Evolutionary conservation across 768 basidiomycete genomes (phyloP).

Genomic region (Phlebiopsis flavidoalba): DNA sequence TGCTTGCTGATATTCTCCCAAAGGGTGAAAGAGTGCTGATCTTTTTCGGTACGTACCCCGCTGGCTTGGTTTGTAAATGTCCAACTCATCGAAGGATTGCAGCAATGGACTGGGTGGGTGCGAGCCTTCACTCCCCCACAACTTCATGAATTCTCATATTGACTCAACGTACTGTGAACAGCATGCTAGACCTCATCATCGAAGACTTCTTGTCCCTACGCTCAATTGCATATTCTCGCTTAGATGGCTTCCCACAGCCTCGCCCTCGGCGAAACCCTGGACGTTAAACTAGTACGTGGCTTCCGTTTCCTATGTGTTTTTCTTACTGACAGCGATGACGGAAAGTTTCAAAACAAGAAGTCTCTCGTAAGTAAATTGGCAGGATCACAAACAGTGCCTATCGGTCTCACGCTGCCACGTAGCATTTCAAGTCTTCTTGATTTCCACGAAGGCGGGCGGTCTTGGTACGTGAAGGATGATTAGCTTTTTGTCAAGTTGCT

Average conservation of each 20-base stretch:
- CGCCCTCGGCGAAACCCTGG: slow-evolving; percentile 51
- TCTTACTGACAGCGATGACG: background rate
- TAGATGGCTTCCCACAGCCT: slow-evolving; percentile 51
- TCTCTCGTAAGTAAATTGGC: slow-evolving; percentile 38
- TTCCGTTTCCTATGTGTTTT: background rate
- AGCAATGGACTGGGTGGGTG: slow-evolving; percentile 59
- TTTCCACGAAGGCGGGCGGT: slow-evolving; percentile 70
- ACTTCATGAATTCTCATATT: background rate
- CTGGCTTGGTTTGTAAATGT: slow-evolving; percentile 3
- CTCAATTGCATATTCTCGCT: slow-evolving; percentile 51
- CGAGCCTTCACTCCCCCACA: background rate
- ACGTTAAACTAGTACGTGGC: slow-evolving; percentile 45
- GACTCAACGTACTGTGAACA: slow-evolving; percentile 14
- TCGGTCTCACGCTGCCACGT: background rate
- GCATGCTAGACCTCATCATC: slow-evolving; percentile 60
- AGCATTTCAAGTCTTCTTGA: slow-evolving; percentile 64
- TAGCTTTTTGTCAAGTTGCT: slow-evolving; percentile 21
- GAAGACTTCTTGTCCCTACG: slow-evolving; percentile 64
- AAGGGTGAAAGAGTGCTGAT: slow-evolving; percentile 62
- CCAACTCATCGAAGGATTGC: background rate
- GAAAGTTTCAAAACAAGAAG: slow-evolving; percentile 54
- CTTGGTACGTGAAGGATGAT: slow-evolving; percentile 36
- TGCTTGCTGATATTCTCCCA: slow-evolving; percentile 49
- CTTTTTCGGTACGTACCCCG: slow-evolving; percentile 46
- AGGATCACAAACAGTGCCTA: background rate